Conservation (phyloP, 805 yeast genomes). For the Brettanomyces nanus region DNA sequence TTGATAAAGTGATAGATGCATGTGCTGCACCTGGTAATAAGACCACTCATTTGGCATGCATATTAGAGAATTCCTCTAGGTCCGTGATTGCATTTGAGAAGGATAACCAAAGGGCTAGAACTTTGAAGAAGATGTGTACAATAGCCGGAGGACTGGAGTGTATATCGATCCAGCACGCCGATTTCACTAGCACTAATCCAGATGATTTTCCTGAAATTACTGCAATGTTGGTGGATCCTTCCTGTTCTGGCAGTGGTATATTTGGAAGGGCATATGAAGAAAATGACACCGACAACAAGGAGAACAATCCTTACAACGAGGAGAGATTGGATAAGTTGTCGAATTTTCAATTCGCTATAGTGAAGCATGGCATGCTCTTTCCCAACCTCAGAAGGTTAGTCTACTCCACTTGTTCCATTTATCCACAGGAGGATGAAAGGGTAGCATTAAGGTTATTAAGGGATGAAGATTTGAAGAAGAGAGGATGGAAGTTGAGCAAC, state of each 20-base stretch:
- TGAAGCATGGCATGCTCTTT: conserved; percentile 79
- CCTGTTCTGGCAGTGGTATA: conserved; percentile 96
- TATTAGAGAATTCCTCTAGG: conserved; percentile 31
- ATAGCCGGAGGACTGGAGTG: conserved; percentile 58
- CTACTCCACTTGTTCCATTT: conserved; percentile 93
- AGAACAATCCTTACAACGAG: conserved; percentile 24
- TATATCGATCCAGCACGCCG: conserved; percentile 38
- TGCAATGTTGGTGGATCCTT: conserved; percentile 88
- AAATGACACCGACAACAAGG: conserved; percentile 23
- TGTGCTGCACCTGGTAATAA: conserved; percentile 99
- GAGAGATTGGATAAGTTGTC: conserved; percentile 66
- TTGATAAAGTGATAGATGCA: conserved; percentile 69
- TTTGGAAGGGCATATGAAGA: conserved; percentile 78
- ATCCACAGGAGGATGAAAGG: conserved; percentile 87
- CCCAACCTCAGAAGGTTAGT: conserved; percentile 74
- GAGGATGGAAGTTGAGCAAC: conserved; percentile 69
- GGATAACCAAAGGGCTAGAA: conserved; percentile 63
- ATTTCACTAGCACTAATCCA: conserved; percentile 57
- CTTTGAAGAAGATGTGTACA: conserved; percentile 67
- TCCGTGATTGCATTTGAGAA: conserved; percentile 82
- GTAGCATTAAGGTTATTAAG: conserved; percentile 74
- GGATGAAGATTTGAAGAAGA: conserved; percentile 52
- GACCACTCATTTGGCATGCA: conserved; percentile 84
- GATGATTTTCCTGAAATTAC: conserved; percentile 54
- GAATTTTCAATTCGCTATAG: conserved; percentile 80